Conservation (phyloP, 768 basidiomycete species). For the Nevesoporus exiguus region DNA sequence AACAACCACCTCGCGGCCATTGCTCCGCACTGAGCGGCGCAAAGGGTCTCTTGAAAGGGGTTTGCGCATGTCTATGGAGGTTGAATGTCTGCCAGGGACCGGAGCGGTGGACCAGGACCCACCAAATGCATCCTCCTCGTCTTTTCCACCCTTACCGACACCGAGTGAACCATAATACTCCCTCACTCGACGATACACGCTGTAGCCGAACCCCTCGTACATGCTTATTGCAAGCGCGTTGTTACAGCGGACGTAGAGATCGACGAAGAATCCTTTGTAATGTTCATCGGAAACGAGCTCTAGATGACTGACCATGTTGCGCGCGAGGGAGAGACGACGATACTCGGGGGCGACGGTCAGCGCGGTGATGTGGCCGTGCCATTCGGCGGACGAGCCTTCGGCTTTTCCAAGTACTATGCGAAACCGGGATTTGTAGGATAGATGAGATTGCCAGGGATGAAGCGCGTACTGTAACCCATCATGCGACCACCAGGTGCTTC, state of each 20-base stretch:
- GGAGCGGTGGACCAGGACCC: conserved; percentile 30
- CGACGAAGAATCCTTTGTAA: conserved; percentile 88
- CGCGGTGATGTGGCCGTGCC: conserved; percentile 95
- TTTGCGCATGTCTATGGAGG: conserved; percentile 62
- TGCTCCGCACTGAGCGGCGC: conserved; percentile 63
- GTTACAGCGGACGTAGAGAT: conserved; percentile 90
- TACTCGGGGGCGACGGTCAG: conserved; percentile 93
- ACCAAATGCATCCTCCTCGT: conserved; percentile 93
- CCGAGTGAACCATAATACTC: conserved; percentile 87
- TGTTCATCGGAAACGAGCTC: conserved; percentile 80
- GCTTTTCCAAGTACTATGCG: conserved; percentile 87
- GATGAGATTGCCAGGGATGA: conserved; percentile 3
- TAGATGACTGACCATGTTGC: conserved; percentile 81
- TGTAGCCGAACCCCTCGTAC: conserved; percentile 93
- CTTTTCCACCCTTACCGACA: conserved; percentile 68
- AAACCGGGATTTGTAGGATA: conserved; percentile 2
- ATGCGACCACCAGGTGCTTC: conserved; percentile 77
- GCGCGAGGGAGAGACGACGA: conserved; percentile 82
- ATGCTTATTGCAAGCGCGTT: conserved; percentile 82
- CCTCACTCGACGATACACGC: conserved; percentile 84
- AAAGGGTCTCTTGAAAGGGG: conserved; percentile 59
- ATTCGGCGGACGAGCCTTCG: conserved; percentile 70
- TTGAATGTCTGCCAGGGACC: background rate
- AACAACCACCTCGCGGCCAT: conserved; percentile 72
- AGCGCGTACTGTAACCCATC: conserved; percentile 86